Evolutionary conservation across 2,329 filamentous ascomycete species (phyloP).

Genomic region (Aspergillus fumigatus): DNA sequence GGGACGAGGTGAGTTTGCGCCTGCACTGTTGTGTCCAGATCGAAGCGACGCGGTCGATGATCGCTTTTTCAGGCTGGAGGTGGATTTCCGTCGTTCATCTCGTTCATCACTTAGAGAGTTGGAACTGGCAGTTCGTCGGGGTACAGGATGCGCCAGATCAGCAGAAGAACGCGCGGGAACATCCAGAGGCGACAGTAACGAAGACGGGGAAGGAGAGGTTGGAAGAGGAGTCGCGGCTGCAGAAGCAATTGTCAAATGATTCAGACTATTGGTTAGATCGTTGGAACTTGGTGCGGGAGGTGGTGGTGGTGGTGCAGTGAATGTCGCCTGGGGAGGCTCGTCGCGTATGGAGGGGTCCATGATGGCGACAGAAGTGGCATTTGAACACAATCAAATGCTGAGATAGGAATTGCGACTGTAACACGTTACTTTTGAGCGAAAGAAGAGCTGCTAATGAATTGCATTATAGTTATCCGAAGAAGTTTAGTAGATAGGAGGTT

Average conservation of each 20-base stretch:
- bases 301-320: slow-evolving; percentile 11
- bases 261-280: slow-evolving; percentile 21
- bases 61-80: slow-evolving; percentile 35
- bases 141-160: slow-evolving; percentile 17
- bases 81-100: slow-evolving; percentile 34
- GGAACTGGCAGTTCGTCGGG: slow-evolving; percentile 31
- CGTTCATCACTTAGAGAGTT: slow-evolving; percentile 35
- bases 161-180: slow-evolving; percentile 15
- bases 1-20: slow-evolving; percentile 24
- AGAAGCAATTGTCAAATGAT: slow-evolving; percentile 24
- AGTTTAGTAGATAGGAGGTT: slow-evolving; percentile 1
- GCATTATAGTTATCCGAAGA: neutral
- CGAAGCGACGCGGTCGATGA: slow-evolving; percentile 35
- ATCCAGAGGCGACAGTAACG: slow-evolving; percentile 23
- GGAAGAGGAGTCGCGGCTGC: slow-evolving; percentile 21
- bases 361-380: slow-evolving; percentile 19
- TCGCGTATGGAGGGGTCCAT: slow-evolving; percentile 29
- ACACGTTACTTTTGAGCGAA: neutral
- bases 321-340: slow-evolving; percentile 17
- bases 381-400: neutral
- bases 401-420: neutral
- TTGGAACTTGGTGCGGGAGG: slow-evolving; percentile 10
- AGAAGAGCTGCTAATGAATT: neutral
- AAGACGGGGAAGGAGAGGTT: slow-evolving; percentile 21
- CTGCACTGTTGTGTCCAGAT: slow-evolving; percentile 26